These are phyloP conservation scores for Lotmaria passim DNA, from an alignment of 208 protist species.

Conservation along the genomic window DNA sequence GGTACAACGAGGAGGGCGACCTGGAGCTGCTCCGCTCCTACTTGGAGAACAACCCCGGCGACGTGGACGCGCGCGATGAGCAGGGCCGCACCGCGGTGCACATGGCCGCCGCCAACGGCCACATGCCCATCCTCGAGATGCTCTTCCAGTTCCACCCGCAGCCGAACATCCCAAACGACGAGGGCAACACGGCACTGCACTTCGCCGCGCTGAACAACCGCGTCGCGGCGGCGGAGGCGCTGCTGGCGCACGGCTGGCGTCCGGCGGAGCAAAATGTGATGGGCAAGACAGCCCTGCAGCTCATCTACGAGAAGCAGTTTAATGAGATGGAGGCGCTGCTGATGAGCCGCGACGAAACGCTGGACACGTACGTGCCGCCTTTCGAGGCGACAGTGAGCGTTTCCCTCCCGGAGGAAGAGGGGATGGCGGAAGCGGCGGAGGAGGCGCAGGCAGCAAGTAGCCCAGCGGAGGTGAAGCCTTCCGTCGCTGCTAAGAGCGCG, in stretches of 20 bases:
- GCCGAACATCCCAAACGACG: constrained; percentile 72
- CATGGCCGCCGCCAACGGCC: constrained; percentile 88
- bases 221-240: constrained; percentile 56
- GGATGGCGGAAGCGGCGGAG: background rate
- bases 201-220: constrained; percentile 91
- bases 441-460: background rate
- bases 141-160: constrained; percentile 65
- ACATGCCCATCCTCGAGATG: constrained; percentile 74
- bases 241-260: constrained; percentile 70
- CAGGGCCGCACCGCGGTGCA: constrained; percentile 86
- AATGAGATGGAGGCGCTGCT: constrained; percentile 87
- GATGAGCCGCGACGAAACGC: constrained; percentile 64
- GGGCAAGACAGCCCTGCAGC: constrained; percentile 70
- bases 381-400: constrained; percentile 28
- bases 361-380: constrained; percentile 59
- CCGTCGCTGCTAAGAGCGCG: background rate
- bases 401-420: constrained; percentile 13
- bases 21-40: constrained; percentile 48
- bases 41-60: constrained; percentile 47
- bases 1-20: constrained; percentile 86
- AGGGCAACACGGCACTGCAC: constrained; percentile 89
- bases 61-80: constrained; percentile 68
- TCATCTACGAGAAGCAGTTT: constrained; percentile 83
- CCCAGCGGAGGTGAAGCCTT: background rate
- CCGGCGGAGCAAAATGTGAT: constrained; percentile 61